Evolutionary conservation across 148 eudicot genomes (phyloP), one percentile per base, ranked within the genome.

Genomic region (Limonium bicolor): DNA sequence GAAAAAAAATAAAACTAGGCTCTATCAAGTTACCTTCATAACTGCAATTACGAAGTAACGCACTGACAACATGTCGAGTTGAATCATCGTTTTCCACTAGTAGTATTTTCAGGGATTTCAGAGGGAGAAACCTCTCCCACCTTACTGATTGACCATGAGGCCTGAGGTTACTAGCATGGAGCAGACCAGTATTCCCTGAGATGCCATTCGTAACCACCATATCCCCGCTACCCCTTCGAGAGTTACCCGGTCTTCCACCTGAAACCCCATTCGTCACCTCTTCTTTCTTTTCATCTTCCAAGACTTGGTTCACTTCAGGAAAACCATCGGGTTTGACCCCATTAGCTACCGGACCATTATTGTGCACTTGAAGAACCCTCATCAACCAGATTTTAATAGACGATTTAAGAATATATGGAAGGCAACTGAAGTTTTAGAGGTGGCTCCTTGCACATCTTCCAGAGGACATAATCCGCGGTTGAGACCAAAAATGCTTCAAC

Each of bases 41-140:
- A 19, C 71, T 62, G 36, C 78, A 69, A 59, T 77, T 77, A 35
- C 67, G 72, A 27, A 77, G 78, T 51, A 77, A 51, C 19, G 78
- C 83, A 43, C 72, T 50, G 40, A 77, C 78, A 20, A 77, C 52
- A 58, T 77, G 78, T 11, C 83, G 74, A 7, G 83, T 77, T 20
- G 62, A 77, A 60, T 77, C 83, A 63, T 77, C 83, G 58, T 62
- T 65, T 57, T 77, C 83, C 30, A 77, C 83, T 51, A 77, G 51
- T 44, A 77, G 48, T 54, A 77, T 78, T 45, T 60, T 68, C 58
- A 77, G 48, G 39, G 83, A 57, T 47, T 67, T 63, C 35, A 72
- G 30, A 55, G 68, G 75, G 27, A 77, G 69, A 53, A 72, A 72
- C 50, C 62, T 54, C 52, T 72, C 76, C 83, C 83, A 76, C 27